Conservation (phyloP, 495 filamentous ascomycete genomes). For the Trichoderma asperelloides region DNA sequence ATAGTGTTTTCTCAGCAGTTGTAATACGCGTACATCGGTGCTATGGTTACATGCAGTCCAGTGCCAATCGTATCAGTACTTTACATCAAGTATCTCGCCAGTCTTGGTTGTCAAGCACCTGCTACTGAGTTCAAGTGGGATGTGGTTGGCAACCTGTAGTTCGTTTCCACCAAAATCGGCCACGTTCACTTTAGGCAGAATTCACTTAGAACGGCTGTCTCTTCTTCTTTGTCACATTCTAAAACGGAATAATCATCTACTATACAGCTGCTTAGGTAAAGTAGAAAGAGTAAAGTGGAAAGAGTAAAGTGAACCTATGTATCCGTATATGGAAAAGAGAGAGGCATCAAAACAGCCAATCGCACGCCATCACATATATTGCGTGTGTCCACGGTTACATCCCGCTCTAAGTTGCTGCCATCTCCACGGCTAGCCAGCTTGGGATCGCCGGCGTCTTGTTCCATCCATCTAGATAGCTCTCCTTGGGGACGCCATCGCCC, state of each 20-base stretch:
- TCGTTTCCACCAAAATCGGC: not conserved
- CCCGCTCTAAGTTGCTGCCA: not conserved
- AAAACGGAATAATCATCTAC: not conserved
- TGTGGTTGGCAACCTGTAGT: not conserved
- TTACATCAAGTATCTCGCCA: not conserved
- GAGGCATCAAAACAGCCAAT: too few relatives aligned
- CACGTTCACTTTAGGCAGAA: not conserved
- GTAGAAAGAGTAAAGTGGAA: not conserved
- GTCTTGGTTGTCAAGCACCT: not conserved
- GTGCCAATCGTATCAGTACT: not conserved
- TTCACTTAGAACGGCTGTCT: not conserved
- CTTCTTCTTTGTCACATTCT: not conserved
- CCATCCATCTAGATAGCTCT: constrained; percentile 46
- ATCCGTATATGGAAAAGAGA: too few relatives aligned
- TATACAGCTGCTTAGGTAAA: not conserved
- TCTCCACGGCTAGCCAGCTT: constrained; percentile 38
- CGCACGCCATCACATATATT: not conserved
- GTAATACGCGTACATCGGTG: too few relatives aligned
- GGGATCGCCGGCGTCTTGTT: constrained; percentile 43
- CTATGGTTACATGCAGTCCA: not conserved
- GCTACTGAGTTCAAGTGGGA: not conserved
- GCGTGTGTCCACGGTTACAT: not conserved
- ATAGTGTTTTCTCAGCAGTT: too few relatives aligned
- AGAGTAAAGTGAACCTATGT: too few relatives aligned
- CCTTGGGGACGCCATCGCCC: constrained; percentile 25